Evolutionary conservation across 2,329 filamentous ascomycete species (phyloP).

Genomic region (Metarhizium humberi): DNA sequence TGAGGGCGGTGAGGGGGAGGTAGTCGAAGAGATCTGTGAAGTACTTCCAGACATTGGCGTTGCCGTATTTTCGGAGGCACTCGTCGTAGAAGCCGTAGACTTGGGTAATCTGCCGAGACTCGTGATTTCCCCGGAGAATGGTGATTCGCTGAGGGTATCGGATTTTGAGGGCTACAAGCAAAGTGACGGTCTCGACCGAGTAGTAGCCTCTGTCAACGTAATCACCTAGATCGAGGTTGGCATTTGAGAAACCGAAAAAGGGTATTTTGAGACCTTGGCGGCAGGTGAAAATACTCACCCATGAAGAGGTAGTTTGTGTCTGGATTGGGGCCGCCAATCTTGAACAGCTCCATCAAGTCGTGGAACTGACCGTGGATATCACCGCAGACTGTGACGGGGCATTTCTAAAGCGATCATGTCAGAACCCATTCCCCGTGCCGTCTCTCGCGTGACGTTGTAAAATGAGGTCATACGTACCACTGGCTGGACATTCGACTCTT

Average conservation of each 20-base stretch:
- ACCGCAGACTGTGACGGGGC: constrained; percentile 94
- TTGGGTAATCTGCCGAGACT: constrained; percentile 97
- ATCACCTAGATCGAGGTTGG: constrained; percentile 53
- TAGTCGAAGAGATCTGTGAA: constrained; percentile 99
- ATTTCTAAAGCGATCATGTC: constrained; percentile 56
- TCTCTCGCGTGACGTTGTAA: background rate
- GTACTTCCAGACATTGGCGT: constrained; percentile 98
- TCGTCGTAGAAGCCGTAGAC: constrained; percentile 99
- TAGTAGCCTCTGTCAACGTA: constrained; percentile 99
- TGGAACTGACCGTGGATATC: constrained; percentile 99
- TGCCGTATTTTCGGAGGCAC: constrained; percentile 96
- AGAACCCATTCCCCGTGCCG: background rate
- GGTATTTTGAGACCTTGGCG: background rate
- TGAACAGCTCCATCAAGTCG: constrained; percentile 98
- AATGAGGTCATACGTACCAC: constrained; percentile 56
- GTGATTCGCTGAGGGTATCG: constrained; percentile 97
- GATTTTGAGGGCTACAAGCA: constrained; percentile 94
- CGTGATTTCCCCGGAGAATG: constrained; percentile 96
- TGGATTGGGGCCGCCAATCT: constrained; percentile 94
- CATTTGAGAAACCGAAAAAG: constrained; percentile 1
- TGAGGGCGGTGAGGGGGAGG: constrained; percentile 90
- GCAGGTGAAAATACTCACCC: constrained; percentile 47
- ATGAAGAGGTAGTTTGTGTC: constrained; percentile 99
- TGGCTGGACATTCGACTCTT: constrained; percentile 97
- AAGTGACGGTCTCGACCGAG: constrained; percentile 94